Evolutionary conservation across 1,139 yeast species (phyloP).

Genomic region (Yamadazyma dushanensis): DNA sequence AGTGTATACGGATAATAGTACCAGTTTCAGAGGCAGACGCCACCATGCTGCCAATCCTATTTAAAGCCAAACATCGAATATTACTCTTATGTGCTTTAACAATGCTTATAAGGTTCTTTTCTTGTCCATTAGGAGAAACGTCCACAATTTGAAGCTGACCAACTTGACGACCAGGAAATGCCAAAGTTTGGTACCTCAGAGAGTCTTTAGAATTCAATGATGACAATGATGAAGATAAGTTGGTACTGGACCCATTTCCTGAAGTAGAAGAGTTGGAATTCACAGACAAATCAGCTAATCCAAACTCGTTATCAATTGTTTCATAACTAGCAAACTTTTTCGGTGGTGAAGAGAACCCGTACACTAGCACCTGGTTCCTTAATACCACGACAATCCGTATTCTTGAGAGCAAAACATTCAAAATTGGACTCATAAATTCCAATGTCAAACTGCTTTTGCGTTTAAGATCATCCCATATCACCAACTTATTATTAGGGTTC

Average conservation of each 20-base stretch:
- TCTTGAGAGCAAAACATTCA: slow-evolving; percentile 73
- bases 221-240: slow-evolving; percentile 17
- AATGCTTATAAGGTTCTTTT: slow-evolving; percentile 63
- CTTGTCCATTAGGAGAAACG: slow-evolving; percentile 60
- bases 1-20: slow-evolving; percentile 78
- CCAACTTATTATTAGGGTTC: slow-evolving; percentile 72
- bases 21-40: slow-evolving; percentile 92
- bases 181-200: slow-evolving; percentile 51
- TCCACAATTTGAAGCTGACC: slow-evolving; percentile 85
- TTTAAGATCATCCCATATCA: slow-evolving; percentile 91
- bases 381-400: slow-evolving; percentile 73
- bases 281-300: slow-evolving; percentile 65
- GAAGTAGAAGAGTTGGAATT: slow-evolving; percentile 15
- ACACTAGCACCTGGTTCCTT: slow-evolving; percentile 65
- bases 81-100: slow-evolving; percentile 81
- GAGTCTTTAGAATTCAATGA: slow-evolving; percentile 20
- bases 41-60: slow-evolving; percentile 71
- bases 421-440: slow-evolving; percentile 73
- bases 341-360: slow-evolving; percentile 82
- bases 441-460: slow-evolving; percentile 71
- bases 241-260: slow-evolving; percentile 2
- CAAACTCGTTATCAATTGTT: slow-evolving; percentile 65
- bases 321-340: slow-evolving; percentile 67
- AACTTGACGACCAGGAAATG: slow-evolving; percentile 65
- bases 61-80: slow-evolving; percentile 66